Percentiles rank a stretch among this genome's conserved stretches.
Conservation (phyloP, 2,329 filamentous ascomycete genomes). For the Fusarium temperatum region DNA sequence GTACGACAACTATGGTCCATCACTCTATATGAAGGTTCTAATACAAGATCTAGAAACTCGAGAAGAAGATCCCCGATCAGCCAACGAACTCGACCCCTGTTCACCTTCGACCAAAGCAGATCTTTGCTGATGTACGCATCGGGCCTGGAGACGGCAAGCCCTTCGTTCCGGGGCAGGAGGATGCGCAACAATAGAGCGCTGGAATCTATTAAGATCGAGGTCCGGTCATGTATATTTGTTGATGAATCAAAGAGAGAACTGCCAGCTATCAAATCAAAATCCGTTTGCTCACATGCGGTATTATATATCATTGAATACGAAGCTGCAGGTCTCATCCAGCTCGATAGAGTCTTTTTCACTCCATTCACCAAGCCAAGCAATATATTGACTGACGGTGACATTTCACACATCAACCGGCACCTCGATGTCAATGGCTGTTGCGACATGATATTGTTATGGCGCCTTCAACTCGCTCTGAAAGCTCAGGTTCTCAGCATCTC, state of each 20-base stretch:
- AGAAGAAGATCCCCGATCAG: slow-evolving; percentile 81
- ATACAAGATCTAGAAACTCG: slow-evolving; percentile 68
- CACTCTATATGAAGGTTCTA: background rate
- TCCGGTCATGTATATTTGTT: slow-evolving; percentile 45
- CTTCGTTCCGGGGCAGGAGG: slow-evolving; percentile 48
- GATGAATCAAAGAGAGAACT: slow-evolving; percentile 43
- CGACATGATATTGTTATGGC: background rate
- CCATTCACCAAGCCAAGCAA: background rate
- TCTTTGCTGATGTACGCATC: slow-evolving; percentile 65
- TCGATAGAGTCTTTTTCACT: background rate
- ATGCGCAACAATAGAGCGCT: slow-evolving; percentile 48
- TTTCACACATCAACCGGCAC: background rate
- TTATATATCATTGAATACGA: background rate
- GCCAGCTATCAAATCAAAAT: slow-evolving; percentile 25
- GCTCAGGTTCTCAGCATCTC: background rate
- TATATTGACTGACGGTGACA: background rate
- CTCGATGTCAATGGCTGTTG: background rate
- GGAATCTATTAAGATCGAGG: slow-evolving; percentile 31
- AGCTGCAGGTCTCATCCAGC: background rate
- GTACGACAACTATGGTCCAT: slow-evolving; percentile 61
- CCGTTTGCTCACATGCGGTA: background rate
- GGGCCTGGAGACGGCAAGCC: slow-evolving; percentile 55
- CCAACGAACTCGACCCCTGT: slow-evolving; percentile 76
- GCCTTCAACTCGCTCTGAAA: background rate
- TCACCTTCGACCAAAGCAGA: slow-evolving; percentile 73